Evolutionary conservation across 2,329 filamentous ascomycete species (phyloP).

Genomic region (Stemphylium vesicarium): DNA sequence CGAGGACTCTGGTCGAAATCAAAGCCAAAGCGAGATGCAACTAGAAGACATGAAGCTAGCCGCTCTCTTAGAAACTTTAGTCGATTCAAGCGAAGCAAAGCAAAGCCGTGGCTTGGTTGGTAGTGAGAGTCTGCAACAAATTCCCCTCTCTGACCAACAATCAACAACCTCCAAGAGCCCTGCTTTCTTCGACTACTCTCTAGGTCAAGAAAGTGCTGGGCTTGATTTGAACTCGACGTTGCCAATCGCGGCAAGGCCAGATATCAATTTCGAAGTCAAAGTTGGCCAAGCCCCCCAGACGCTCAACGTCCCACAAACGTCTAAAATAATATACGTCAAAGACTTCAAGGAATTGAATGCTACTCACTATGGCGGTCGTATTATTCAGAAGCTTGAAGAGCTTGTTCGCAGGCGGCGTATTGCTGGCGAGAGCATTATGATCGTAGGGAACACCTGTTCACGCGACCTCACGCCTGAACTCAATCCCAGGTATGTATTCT

Average conservation of each 20-base stretch:
- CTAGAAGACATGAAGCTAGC: constrained; percentile 48
- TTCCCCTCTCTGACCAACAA: neutral
- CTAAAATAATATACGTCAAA: constrained; percentile 76
- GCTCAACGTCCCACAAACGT: constrained; percentile 43
- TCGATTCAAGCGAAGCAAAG: constrained; percentile 43
- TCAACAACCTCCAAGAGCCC: constrained; percentile 15
- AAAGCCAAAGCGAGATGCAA: constrained; percentile 39
- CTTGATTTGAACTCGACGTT: constrained; percentile 37
- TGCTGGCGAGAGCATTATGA: constrained; percentile 72
- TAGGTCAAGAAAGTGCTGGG: constrained; percentile 22
- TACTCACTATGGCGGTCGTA: constrained; percentile 70
- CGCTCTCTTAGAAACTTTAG: constrained; percentile 40
- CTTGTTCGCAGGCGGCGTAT: constrained; percentile 75
- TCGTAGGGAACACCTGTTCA: constrained; percentile 77
- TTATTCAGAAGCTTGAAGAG: constrained; percentile 73
- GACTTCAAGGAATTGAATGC: constrained; percentile 80
- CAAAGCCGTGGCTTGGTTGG: constrained; percentile 24
- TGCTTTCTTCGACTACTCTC: constrained; percentile 42
- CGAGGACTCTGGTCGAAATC: constrained; percentile 26
- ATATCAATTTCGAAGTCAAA: constrained; percentile 27
- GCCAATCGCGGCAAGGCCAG: constrained; percentile 20
- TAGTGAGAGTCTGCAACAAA: neutral
- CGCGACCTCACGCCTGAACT: constrained; percentile 55
- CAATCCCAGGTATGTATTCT: constrained; percentile 40
- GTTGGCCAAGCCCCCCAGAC: constrained; percentile 22